A percentile compares a stretch with the other conserved stretches of the same genome.
Evolutionary conservation across 257 asterid genomes (phyloP).

Genomic region (Ocimum tenuiflorum): DNA sequence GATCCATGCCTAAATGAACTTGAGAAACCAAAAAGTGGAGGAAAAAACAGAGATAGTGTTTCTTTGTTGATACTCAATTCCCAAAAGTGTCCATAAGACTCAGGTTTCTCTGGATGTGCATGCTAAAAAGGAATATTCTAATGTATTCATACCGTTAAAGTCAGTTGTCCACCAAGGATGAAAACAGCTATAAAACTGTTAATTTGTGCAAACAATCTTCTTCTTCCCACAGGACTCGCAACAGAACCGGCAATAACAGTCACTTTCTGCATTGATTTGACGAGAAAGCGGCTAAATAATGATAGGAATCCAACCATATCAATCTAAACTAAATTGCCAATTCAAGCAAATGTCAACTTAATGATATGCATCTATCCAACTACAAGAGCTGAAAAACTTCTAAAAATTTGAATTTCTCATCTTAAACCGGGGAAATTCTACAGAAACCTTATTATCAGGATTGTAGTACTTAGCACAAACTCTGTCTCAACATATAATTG

Average conservation of each 20-base stretch:
- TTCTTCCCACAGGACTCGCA: slow-evolving; percentile 66
- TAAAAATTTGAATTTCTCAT: not conserved
- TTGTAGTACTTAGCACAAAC: not conserved
- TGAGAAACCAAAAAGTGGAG: not conserved
- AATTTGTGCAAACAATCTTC: slow-evolving; percentile 82
- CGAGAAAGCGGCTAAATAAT: not conserved
- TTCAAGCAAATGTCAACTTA: not conserved
- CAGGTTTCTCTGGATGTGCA: not conserved
- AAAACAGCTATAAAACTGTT: slow-evolving; percentile 94
- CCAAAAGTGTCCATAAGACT: not conserved
- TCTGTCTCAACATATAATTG: not conserved
- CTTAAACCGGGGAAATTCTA: not conserved
- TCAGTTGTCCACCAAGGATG: slow-evolving; percentile 90
- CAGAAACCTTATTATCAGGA: not conserved
- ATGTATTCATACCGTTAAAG: slow-evolving; percentile 58
- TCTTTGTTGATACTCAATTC: not conserved
- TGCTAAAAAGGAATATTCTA: not conserved
- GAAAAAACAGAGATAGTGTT: not conserved
- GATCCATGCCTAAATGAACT: not conserved
- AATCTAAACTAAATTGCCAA: slow-evolving; percentile 3
- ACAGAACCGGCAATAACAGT: slow-evolving; percentile 76
- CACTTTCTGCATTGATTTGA: slow-evolving; percentile 69
- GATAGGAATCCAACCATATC: not conserved
- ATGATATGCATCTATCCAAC: not conserved
- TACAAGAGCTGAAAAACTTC: not conserved